These are phyloP conservation scores for Trichoderma sp. DNA, from an alignment of 2,329 filamentous ascomycete species.

Conservation along the genomic window DNA sequence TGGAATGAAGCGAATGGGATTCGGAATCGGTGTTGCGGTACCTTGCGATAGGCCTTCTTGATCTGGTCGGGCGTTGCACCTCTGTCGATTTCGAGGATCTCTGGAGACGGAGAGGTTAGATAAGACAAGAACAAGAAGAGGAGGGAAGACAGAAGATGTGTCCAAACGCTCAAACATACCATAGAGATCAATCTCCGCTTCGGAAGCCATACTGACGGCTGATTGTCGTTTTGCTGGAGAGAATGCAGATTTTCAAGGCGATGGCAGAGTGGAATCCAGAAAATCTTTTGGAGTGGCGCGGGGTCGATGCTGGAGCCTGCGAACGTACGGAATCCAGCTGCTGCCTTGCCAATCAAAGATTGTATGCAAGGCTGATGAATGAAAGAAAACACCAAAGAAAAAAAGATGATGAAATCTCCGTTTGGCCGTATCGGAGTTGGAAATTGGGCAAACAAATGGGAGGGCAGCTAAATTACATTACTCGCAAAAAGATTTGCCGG, in stretches of 20 bases:
- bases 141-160: neutral
- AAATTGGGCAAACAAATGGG: neutral
- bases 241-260: neutral
- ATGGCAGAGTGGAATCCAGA: conserved; percentile 8
- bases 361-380: neutral
- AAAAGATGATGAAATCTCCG: neutral
- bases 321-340: neutral
- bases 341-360: conserved; percentile 1
- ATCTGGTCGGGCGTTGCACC: conserved; percentile 76
- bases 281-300: conserved; percentile 24
- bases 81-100: conserved; percentile 75
- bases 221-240: neutral
- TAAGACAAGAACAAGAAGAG: neutral
- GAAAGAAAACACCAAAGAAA: neutral
- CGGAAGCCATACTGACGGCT: conserved; percentile 31
- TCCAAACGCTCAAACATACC: conserved; percentile 42
- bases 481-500: neutral
- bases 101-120: conserved; percentile 46
- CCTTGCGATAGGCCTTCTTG: conserved; percentile 96
- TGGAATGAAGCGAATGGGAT: neutral
- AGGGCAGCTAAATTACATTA: neutral
- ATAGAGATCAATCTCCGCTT: conserved; percentile 61
- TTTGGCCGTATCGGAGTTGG: neutral
- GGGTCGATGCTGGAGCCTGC: conserved; percentile 3
- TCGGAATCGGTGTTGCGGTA: conserved; percentile 39